phyloP scores from a whole-genome alignment of 1,139 yeast species.

The Kurtzmaniella quercitrusa region DNA sequence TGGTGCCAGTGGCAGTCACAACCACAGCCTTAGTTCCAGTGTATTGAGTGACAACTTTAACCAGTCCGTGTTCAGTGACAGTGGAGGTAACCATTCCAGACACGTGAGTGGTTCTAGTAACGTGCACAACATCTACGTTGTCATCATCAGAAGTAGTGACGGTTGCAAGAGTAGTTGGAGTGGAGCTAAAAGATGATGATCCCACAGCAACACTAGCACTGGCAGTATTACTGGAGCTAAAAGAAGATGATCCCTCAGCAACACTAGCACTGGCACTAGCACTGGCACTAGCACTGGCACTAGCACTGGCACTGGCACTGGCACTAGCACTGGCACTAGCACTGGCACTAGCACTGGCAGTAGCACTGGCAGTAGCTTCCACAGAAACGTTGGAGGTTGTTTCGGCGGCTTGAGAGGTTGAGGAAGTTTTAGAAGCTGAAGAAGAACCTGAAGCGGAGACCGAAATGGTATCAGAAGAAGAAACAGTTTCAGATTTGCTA shows the following conservation, averaged over 20 bases:
- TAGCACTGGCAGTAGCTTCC: background rate
- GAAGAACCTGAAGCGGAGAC: too few relatives aligned
- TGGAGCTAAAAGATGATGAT: conserved; percentile 1
- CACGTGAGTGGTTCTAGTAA: conserved; percentile 1
- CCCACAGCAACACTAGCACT: conserved; percentile 9
- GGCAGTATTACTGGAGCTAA: background rate
- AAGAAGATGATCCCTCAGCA: too few relatives aligned
- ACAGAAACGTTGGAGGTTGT: too few relatives aligned
- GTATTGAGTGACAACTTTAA: background rate
- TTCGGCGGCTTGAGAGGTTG: too few relatives aligned
- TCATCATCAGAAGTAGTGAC: conserved; percentile 5
- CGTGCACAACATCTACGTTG: conserved; percentile 1
- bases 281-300: background rate
- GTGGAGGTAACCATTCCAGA: background rate
- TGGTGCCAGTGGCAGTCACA: background rate
- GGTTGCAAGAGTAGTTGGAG: conserved; percentile 8
- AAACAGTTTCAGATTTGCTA: background rate
- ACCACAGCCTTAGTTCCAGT: background rate
- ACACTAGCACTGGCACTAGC: conserved; percentile 6
- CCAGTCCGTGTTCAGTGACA: background rate
- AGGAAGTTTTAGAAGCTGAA: too few relatives aligned
- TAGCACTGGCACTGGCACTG: conserved; percentile 2
- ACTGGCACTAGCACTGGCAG: conserved; percentile 7
- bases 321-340: conserved; percentile 6
- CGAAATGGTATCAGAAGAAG: too few relatives aligned